phyloP scores from a whole-genome alignment of 768 basidiomycete species.

The Sarcomyxa edulis region DNA sequence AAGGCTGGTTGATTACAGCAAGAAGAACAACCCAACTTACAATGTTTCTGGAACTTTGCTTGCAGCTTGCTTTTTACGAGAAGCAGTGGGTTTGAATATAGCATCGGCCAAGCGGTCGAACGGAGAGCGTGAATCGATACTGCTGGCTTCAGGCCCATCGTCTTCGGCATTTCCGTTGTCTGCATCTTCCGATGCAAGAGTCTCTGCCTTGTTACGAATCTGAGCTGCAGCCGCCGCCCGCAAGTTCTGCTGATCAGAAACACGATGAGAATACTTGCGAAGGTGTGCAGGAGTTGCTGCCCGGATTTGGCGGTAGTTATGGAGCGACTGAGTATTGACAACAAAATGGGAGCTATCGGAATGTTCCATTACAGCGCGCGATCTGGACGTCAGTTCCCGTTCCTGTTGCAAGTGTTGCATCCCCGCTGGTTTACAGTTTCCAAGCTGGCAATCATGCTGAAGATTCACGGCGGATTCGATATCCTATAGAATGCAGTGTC shows the following conservation, averaged over 20 bases:
- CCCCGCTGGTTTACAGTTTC: constrained; percentile 3
- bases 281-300: constrained; percentile 1
- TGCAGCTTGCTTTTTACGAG: too few species aligned
- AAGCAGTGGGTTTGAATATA: too few species aligned
- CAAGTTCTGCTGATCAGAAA: neutral
- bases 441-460: constrained; percentile 12
- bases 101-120: too few species aligned
- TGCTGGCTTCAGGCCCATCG: too few species aligned
- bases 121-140: too few species aligned
- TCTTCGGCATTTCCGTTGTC: too few species aligned
- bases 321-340: constrained; percentile 13
- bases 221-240: neutral
- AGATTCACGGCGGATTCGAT: constrained; percentile 11
- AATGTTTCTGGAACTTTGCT: too few species aligned
- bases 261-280: neutral
- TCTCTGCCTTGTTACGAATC: neutral
- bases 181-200: too few species aligned
- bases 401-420: constrained; percentile 6
- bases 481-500: constrained; percentile 12
- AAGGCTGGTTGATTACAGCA: too few species aligned
- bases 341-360: constrained; percentile 7
- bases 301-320: constrained; percentile 10
- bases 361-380: constrained; percentile 5
- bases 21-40: too few species aligned
- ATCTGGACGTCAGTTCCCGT: constrained; percentile 4